Evolutionary conservation across 495 filamentous ascomycete species (phyloP), one percentile per base, ranked within the genome.

Genomic region (Xylaria castorea): DNA sequence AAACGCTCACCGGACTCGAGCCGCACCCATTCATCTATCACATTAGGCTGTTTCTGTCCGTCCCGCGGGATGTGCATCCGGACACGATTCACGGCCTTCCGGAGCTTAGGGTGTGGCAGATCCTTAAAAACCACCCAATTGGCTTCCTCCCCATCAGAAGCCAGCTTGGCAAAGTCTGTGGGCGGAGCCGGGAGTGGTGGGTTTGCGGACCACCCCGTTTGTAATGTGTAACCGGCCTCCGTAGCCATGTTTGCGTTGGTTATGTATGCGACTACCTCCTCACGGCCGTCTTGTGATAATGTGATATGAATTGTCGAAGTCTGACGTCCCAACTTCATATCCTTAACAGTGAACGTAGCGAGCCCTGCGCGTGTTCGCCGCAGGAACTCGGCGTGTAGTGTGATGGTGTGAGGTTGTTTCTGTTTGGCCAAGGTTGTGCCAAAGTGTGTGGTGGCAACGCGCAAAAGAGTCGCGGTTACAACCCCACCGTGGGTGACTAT

Each of bases 401-500:
- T 72, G 73, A 92, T 79, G 74, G 90, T 81, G 80, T 91, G 83
- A n/a, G 90, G 85, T 81, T 91, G 90, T 73, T 90, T 87, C 71
- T 89, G 88, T 1, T 81, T 80, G 58, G 86, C 80, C 58, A 92
- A 89, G 12, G 91, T 89, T 36, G 88, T 90, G 53, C 76, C 77
- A 82, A 93, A 93, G 78, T 95, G 92, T 22, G 82, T 85, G 0
- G 81, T 77, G 14, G 89, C 87, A 42, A 91, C 86, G 22, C 83
- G 82, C 73, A 93, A 86, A 69, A 95, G 80, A 67, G 89, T 75
- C 1, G 90, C 82, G 38, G 91, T 90, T 20, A 93, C 90, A 72
- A 90, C 93, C 66, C 92, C 93, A 67, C 93, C 93, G 74, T 96
- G 92, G 9, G 93, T 92, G 4, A 95, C 93, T 92, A 74, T 68